phyloP scores from a whole-genome alignment of 768 basidiomycete genomes.

The Agrocybe praecox region DNA sequence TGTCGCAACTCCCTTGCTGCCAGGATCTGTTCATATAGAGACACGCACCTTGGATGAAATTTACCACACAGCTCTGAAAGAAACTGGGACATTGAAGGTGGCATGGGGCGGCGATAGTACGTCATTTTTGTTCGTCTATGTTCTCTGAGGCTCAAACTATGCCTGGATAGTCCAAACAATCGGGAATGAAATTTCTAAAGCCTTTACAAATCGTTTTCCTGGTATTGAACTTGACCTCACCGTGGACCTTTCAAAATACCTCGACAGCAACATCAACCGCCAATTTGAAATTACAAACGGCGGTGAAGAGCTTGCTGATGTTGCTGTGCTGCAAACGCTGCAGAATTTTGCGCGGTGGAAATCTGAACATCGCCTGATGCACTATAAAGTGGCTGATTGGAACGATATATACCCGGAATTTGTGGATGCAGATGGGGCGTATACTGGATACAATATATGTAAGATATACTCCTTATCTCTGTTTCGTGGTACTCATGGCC shows the following conservation, averaged over 20 bases:
- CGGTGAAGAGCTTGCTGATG: slow-evolving; percentile 14
- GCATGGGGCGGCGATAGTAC: slow-evolving; percentile 29
- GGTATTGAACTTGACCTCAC: slow-evolving; percentile 17
- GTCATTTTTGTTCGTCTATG: background rate
- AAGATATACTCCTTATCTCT: background rate
- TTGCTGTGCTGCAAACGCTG: slow-evolving; percentile 23
- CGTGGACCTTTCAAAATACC: slow-evolving; percentile 23
- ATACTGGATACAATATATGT: slow-evolving; percentile 25
- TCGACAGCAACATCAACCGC: slow-evolving; percentile 18
- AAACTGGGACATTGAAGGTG: slow-evolving; percentile 17
- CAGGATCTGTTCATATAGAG: slow-evolving; percentile 12
- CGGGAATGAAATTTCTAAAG: slow-evolving; percentile 10
- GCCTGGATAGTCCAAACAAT: slow-evolving; percentile 12
- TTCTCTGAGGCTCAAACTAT: background rate
- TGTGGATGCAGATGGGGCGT: slow-evolving; percentile 23
- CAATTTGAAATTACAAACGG: slow-evolving; percentile 13
- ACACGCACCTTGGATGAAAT: slow-evolving; percentile 21
- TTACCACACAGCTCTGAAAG: slow-evolving; percentile 20
- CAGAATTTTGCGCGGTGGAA: slow-evolving; percentile 26
- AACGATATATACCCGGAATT: slow-evolving; percentile 26
- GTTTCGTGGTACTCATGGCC: background rate
- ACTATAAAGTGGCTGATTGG: slow-evolving; percentile 24
- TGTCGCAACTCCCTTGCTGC: background rate
- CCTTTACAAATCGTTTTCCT: slow-evolving; percentile 21
- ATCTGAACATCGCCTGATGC: slow-evolving; percentile 15